Evolutionary conservation across 1,284 basidiomycete genomes (phyloP).

Genomic region (Tylopilus sp.): DNA sequence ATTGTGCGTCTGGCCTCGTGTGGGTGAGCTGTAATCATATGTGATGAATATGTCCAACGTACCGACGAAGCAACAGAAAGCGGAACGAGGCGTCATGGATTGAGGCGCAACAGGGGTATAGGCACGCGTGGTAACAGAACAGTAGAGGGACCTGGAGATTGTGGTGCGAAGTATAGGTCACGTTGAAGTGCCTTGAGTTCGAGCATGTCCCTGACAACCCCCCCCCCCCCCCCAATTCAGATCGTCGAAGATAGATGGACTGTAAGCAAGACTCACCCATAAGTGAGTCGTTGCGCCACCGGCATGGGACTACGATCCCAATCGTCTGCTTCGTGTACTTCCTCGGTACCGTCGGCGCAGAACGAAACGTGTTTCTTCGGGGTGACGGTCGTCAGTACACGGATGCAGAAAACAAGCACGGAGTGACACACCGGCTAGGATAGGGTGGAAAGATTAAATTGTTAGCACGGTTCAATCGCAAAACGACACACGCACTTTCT

Average conservation of each 20-base stretch:
- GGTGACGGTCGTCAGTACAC: slow-evolving; percentile 1
- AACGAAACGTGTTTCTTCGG: slow-evolving; percentile 53
- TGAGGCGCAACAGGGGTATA: slow-evolving; percentile 49
- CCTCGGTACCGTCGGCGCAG: slow-evolving; percentile 45
- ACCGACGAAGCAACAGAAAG: not conserved
- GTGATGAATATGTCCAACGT: not conserved
- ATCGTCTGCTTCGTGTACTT: slow-evolving; percentile 59
- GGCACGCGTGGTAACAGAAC: slow-evolving; percentile 47
- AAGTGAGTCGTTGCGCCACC: slow-evolving; percentile 45
- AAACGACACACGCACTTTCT: slow-evolving; percentile 20
- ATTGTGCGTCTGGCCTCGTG: not conserved
- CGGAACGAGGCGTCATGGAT: not conserved
- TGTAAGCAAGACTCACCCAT: slow-evolving; percentile 41
- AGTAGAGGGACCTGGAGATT: slow-evolving; percentile 37
- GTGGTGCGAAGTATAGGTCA: slow-evolving; percentile 49
- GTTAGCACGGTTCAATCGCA: slow-evolving; percentile 1
- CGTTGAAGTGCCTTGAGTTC: slow-evolving; percentile 59
- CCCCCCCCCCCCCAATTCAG: too few relatives aligned
- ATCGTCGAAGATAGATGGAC: not conserved
- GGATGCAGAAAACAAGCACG: not conserved
- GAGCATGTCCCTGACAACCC: slow-evolving; percentile 47
- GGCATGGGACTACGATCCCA: slow-evolving; percentile 64
- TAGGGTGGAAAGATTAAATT: not conserved
- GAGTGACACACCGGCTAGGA: slow-evolving; percentile 14
- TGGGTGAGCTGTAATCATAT: not conserved